These are phyloP conservation scores for Mortierella sp. DNA, from an alignment of 371 early-diverging fungal species.

Conservation along the genomic window DNA sequence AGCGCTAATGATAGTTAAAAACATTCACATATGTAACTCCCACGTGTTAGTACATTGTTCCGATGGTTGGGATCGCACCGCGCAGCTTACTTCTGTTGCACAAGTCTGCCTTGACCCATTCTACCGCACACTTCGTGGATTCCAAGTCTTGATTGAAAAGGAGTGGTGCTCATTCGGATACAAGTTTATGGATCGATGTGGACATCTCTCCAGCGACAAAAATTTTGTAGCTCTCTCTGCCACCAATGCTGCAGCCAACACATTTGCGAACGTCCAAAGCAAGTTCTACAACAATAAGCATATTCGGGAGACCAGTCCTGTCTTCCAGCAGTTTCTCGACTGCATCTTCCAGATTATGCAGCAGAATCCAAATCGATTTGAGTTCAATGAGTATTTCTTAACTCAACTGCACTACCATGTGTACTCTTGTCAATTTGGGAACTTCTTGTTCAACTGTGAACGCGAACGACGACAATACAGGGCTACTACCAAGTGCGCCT, in stretches of 20 bases:
- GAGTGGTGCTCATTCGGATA: conserved; percentile 98
- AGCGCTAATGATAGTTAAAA: conserved; percentile 83
- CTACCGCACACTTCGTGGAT: conserved; percentile 93
- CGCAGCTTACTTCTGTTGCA: conserved; percentile 91
- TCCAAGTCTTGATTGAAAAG: conserved; percentile 92
- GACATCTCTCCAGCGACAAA: conserved; percentile 85
- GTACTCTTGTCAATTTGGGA: conserved; percentile 94
- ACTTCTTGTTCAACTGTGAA: conserved; percentile 92
- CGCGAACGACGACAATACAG: conserved; percentile 66
- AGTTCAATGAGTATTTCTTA: conserved; percentile 89
- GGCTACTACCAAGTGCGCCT: conserved; percentile 63
- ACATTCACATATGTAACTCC: conserved; percentile 77
- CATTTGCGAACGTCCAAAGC: conserved; percentile 80
- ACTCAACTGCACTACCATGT: conserved; percentile 85
- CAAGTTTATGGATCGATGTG: conserved; percentile 94
- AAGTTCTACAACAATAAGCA: conserved; percentile 72
- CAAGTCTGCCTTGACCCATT: conserved; percentile 95
- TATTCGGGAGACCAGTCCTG: conserved; percentile 90
- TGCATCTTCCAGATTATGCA: conserved; percentile 92
- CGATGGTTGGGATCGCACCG: conserved; percentile 99
- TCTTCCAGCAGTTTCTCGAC: conserved; percentile 96
- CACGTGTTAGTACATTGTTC: conserved; percentile 98
- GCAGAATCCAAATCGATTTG: conserved; percentile 92
- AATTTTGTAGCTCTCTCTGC: conserved; percentile 72
- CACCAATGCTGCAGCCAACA: conserved; percentile 70